Conservation (phyloP, 2,329 filamentous ascomycete species). For the Domatiomyces globalis region DNA sequence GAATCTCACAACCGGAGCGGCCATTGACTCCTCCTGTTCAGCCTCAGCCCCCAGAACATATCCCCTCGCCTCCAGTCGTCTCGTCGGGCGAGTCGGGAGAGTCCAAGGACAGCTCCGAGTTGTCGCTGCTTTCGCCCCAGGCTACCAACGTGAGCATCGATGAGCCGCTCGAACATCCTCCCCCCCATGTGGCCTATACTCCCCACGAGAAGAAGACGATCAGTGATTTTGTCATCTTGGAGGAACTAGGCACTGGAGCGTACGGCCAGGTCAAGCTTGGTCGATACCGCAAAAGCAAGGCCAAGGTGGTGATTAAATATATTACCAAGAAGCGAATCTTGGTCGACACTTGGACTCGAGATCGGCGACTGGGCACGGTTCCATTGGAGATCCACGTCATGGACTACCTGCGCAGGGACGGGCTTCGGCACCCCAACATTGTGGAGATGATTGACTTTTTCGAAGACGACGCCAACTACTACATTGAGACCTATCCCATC, state of each 20-base stretch:
- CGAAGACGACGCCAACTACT: conserved; percentile 64
- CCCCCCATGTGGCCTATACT: conserved; percentile 14
- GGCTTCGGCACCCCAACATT: conserved; percentile 49
- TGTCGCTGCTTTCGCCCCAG: conserved; percentile 33
- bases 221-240: conserved; percentile 76
- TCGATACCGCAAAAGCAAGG: conserved; percentile 60
- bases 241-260: conserved; percentile 96
- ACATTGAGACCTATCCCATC: conserved; percentile 95
- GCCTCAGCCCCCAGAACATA: conserved; percentile 59
- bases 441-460: conserved; percentile 58
- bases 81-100: conserved; percentile 18
- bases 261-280: conserved; percentile 96
- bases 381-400: conserved; percentile 94
- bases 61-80: conserved; percentile 22
- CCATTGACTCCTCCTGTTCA: conserved; percentile 60
- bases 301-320: conserved; percentile 89
- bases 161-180: conserved; percentile 25
- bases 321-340: conserved; percentile 94
- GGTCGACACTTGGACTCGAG: conserved; percentile 95
- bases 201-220: conserved; percentile 61
- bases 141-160: conserved; percentile 33
- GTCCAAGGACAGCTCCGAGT: conserved; percentile 26
- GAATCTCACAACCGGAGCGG: conserved; percentile 43
- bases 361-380: conserved; percentile 82
- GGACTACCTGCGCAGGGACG: conserved; percentile 71